Base-by-base conservation (phyloP, 495 filamentous ascomycete genomes). In the Choiromyces venosus region DNA sequence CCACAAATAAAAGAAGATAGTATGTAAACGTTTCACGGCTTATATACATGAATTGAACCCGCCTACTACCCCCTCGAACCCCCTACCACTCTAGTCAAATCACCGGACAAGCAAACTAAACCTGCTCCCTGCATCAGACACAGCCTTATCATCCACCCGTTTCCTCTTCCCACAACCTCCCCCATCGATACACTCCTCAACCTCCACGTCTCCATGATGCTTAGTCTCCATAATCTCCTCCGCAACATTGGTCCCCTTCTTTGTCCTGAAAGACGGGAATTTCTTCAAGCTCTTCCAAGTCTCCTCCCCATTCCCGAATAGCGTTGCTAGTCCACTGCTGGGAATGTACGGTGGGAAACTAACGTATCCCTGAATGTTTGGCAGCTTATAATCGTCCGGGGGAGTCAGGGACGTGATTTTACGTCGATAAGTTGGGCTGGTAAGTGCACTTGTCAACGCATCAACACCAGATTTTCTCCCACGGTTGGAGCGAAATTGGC, bases 291-390 rank as follows among this genome's bases (percentile, higher is more conserved):
- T 52, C 7, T 52, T 9, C 46, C 46, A 52, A n/a, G 46, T 52
- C 21, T 52, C 46, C 12, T 52, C 46, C 0, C 46, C n/a, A 2
- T 52, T 52, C 12, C 72, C 74, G 37, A 76, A 70, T n/a, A 76
- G 35, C 5, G 37, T 66, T 8, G 52, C 71, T 8, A 74, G 52
- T 1, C 66, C 65, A 0, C 67, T 33, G 37, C 73, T 69, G 2
- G 73, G 68, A 4, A 75, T 67, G n/a, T 68, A 77, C 0, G 75
- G 69, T 2, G 75, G 75, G 39, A 77, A 77, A 0, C 68, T 71
- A 36, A 77, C 46, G 10, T 77, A 77, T 37, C 75, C 75, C 0
- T 68, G 40, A 8, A 12, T 36, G 12, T 69, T 69, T 9, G 68
- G 46, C 16, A 77, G 66, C 25, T 19, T 77, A 16, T 77, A 70